Base-by-base conservation (phyloP, 2,329 filamentous ascomycete genomes). In the Phaeophleospora eucalypticola region DNA sequence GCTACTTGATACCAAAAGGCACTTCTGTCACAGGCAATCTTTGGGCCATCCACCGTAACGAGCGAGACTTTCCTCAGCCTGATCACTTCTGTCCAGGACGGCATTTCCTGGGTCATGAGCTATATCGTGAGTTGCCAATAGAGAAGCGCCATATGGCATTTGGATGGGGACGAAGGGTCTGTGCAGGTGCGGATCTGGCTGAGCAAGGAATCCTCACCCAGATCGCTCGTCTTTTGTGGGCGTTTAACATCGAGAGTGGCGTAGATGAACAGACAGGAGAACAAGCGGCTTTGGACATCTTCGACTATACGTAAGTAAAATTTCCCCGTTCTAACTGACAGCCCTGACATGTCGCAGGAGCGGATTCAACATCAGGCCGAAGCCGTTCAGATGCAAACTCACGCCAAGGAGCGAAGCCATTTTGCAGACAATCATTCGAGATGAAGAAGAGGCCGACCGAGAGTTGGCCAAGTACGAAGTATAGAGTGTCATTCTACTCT, bases 201-300 rank as follows among this genome's bases (percentile, higher is more conserved):
- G 79, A 83, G 61, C 77, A 81, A 57, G 77, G 79, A 4, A 77
- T 77, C 0, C 82, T 77, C 71, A 73, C 82, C 56, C 79, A 75
- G 0, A 69, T 82, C 36, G 75, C 77, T 7, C 66, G 79, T 12
- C 57, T 82, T 20, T 65, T 83, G 4, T 82, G 80, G 77, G 78
- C 70, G 0, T 83, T 81, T 56, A 68, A 70, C 45, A 74, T 81
- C 46, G 61, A 68, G 43, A 68, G 70, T 36, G 68, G 63, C 24
- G 45, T 68, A 10, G 68, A 72, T 56, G 56, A 57, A 20, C 51
- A 64, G 24, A 29, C 24, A 21, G 76, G 76, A 0, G 70, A 68
- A 18, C 67, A 71, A 15, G 67, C 78, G 15, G 70, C 74, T 1
- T 75, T 81, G 33, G 78, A 82, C 49, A 80, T 81, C 34, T 78